These are phyloP conservation scores for Botrytis pseudocinerea DNA, from an alignment of 2,329 filamentous ascomycete genomes.

Conservation along the genomic window DNA sequence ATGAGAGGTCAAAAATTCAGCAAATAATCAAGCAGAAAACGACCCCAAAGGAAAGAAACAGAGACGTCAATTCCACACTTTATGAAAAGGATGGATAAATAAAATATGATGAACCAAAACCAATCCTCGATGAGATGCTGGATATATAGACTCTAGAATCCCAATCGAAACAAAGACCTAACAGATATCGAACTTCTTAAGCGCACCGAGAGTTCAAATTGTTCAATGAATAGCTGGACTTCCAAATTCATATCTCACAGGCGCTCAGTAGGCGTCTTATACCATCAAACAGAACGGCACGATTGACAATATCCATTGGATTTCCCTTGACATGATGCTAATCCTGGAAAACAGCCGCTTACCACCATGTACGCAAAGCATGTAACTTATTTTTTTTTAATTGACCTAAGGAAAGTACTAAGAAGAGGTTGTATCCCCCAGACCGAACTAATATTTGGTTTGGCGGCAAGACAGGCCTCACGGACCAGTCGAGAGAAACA, in stretches of 20 bases:
- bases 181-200: slow-evolving; percentile 14
- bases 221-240: slow-evolving; percentile 14
- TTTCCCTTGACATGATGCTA: slow-evolving; percentile 17
- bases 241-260: slow-evolving; percentile 17
- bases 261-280: slow-evolving; percentile 21
- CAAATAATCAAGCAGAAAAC: slow-evolving; percentile 9
- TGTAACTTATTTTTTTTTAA: neutral
- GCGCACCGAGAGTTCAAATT: slow-evolving; percentile 17
- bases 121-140: neutral
- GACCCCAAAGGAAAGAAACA: slow-evolving; percentile 9
- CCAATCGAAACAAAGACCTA: slow-evolving; percentile 14
- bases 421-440: slow-evolving; percentile 12
- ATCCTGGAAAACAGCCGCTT: slow-evolving; percentile 25
- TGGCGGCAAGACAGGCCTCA: slow-evolving; percentile 21
- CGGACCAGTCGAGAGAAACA: slow-evolving; percentile 12
- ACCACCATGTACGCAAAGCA: slow-evolving; percentile 1
- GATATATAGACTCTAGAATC: slow-evolving; percentile 20
- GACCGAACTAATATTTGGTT: slow-evolving; percentile 12
- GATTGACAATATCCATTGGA: slow-evolving; percentile 14
- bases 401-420: neutral
- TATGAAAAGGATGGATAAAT: slow-evolving; percentile 7
- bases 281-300: slow-evolving; percentile 7
- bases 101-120: neutral
- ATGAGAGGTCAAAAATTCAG: neutral
- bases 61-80: slow-evolving; percentile 1